Base-by-base conservation (phyloP, 2,329 filamentous ascomycete species). In the Fusarium sp. region DNA sequence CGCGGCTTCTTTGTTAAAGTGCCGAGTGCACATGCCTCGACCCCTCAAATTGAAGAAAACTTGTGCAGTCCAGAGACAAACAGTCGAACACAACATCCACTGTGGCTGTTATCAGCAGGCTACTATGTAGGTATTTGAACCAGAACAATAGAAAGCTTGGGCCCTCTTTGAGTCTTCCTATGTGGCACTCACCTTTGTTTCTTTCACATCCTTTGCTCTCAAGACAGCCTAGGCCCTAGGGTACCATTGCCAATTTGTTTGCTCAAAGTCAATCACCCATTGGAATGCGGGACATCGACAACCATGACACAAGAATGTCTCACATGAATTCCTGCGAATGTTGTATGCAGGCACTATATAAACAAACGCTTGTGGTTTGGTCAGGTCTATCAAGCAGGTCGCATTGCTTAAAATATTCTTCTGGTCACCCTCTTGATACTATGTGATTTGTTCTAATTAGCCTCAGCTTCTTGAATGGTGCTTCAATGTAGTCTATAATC, bases 21-120 rank as follows among this genome's bases (percentile, higher is more conserved):
- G 58, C 70, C 70, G 69, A 66, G 25, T n/a, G 15, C 31, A 62
- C 35, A 48, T 70, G 66, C 61, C 49, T 61, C 55, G 25, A 23
- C 52, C 55, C 62, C 57, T 60, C 29, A 46, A 41, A 27, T 33
- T 31, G 21, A 49, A 27, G 25, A 68, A 49, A 23, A 45, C 45
- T 58, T 48, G 31, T 42, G 48, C 56, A 54, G 54, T 52, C 27
- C 35, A 37, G 12, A 19, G 23, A 33, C 25, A 44, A 27, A 18
- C 18, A 31, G 45, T 12, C 52, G 33, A 23, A 18, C 23, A 37
- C 33, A 33, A 23, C 16, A 45, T 54, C 3, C 21, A 38, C n/a
- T 19, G 46, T 61, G 35, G 46, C 64, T 41, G 29, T 18, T 31
- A 27, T 19, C 39, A 52, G 33, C 29, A 35, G 51, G 12, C 25